A percentile compares a stretch with the other conserved stretches of the same genome.
Evolutionary conservation across 345 rosid species (phyloP).

Genomic region (Lumnitzera racemosa): DNA sequence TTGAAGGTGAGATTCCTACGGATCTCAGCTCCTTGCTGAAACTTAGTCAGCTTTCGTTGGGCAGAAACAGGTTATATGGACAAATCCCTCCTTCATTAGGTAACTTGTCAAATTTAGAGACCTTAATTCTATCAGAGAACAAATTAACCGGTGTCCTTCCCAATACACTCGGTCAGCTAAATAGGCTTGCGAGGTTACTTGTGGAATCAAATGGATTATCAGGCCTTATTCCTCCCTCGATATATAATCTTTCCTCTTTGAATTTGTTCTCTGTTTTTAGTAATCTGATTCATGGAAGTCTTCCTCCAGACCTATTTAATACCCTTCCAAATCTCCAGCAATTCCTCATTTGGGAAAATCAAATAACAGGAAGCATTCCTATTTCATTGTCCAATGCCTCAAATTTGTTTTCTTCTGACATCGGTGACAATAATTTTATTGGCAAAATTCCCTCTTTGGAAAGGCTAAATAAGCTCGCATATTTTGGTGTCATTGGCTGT

Average conservation of each 20-base stretch:
- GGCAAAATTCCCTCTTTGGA: slow-evolving; percentile 15
- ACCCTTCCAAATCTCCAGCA: slow-evolving; percentile 2
- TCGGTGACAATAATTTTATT: neutral
- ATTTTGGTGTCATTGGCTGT: neutral
- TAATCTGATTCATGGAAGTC: slow-evolving; percentile 15
- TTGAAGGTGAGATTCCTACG: slow-evolving; percentile 12
- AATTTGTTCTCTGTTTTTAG: accelerated
- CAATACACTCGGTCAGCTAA: slow-evolving; percentile 7
- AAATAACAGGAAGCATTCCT: slow-evolving; percentile 10
- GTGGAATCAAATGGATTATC: slow-evolving; percentile 1
- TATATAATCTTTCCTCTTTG: slow-evolving; percentile 24
- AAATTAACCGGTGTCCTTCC: slow-evolving; percentile 14
- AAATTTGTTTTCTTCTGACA: neutral
- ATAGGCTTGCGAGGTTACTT: neutral
- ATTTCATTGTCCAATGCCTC: slow-evolving; percentile 11
- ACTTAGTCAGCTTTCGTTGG: neutral
- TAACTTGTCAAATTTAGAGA: slow-evolving; percentile 5
- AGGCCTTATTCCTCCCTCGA: slow-evolving; percentile 10
- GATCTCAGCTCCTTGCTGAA: slow-evolving; percentile 12
- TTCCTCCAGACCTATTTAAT: slow-evolving; percentile 12
- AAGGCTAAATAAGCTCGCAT: neutral
- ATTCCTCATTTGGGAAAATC: neutral
- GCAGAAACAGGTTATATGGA: no score
- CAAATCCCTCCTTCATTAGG: no score
- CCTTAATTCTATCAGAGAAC: accelerated